A percentile compares a stretch with the other conserved stretches of the same genome.
phyloP scores from a whole-genome alignment of 768 basidiomycete genomes.

The Boletus edulis region DNA sequence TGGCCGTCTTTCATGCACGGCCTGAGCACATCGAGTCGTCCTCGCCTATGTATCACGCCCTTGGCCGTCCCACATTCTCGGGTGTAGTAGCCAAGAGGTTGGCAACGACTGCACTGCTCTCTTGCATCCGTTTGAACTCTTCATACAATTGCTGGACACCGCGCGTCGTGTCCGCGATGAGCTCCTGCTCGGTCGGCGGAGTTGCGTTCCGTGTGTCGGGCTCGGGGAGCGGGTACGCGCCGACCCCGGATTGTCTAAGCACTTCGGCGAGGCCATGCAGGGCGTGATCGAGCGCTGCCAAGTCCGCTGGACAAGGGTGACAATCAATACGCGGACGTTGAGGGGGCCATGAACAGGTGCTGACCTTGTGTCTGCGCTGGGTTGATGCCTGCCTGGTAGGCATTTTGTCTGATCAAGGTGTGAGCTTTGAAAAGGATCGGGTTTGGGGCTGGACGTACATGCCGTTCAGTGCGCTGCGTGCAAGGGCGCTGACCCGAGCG shows the following conservation, averaged over 20 bases:
- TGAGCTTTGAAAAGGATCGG: neutral
- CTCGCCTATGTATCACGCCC: neutral
- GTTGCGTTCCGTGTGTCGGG: constrained; percentile 11
- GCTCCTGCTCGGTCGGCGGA: constrained; percentile 44
- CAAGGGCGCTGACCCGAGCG: constrained; percentile 44
- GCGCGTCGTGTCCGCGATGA: constrained; percentile 41
- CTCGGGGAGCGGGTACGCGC: constrained; percentile 55
- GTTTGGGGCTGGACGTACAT: constrained; percentile 42
- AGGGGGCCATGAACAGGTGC: neutral
- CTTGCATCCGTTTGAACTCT: constrained; percentile 50
- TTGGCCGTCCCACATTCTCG: constrained; percentile 21
- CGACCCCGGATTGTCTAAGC: constrained; percentile 60
- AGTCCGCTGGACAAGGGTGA: constrained; percentile 36
- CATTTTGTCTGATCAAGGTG: constrained; percentile 47
- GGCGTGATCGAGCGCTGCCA: constrained; percentile 50
- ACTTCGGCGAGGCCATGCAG: constrained; percentile 45
- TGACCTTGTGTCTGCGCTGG: constrained; percentile 56
- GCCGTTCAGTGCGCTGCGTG: constrained; percentile 46
- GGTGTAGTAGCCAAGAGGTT: constrained; percentile 36
- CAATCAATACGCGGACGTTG: neutral
- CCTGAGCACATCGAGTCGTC: too few relatives aligned
- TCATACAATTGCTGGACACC: constrained; percentile 50
- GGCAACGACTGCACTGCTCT: constrained; percentile 53
- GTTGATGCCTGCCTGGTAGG: constrained; percentile 55
- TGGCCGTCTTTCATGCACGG: too few relatives aligned